Percentiles rank a stretch among this genome's conserved stretches.
Conservation (phyloP, 331 rosid species). For the Stylosanthes scabra region DNA sequence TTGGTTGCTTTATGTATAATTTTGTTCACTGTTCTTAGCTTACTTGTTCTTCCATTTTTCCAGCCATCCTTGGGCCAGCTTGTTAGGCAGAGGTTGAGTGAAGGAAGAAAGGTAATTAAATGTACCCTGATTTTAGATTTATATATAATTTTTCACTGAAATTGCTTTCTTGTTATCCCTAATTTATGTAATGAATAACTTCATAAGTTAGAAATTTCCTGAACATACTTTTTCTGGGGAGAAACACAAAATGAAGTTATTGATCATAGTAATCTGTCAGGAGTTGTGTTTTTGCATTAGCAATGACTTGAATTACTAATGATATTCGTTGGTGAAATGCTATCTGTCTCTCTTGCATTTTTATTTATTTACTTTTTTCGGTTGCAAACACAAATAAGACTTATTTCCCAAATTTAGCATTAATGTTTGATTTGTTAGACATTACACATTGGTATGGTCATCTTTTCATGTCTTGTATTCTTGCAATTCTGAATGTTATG, state of each 20-base stretch:
- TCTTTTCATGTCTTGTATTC: neutral
- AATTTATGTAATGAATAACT: neutral
- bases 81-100: conserved; percentile 76
- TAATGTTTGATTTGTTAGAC: conserved; percentile 6
- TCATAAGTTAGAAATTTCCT: neutral
- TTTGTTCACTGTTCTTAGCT: conserved; percentile 18
- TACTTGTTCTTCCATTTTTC: conserved; percentile 28
- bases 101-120: conserved; percentile 79
- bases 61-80: conserved; percentile 88
- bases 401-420: neutral
- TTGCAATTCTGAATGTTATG: conserved; percentile 6
- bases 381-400: conserved; percentile 11
- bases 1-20: conserved; percentile 19
- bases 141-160: neutral
- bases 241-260: conserved; percentile 6
- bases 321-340: neutral
- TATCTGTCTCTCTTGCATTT: neutral
- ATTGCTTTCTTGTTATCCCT: conserved; percentile 7
- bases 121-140: neutral
- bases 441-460: neutral
- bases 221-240: neutral
- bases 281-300: neutral
- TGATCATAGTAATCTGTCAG: neutral
- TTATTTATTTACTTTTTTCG: neutral
- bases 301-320: conserved; percentile 13